Evolutionary conservation across 129 eudicot genomes (phyloP).

Genomic region (Tagetes patula): DNA sequence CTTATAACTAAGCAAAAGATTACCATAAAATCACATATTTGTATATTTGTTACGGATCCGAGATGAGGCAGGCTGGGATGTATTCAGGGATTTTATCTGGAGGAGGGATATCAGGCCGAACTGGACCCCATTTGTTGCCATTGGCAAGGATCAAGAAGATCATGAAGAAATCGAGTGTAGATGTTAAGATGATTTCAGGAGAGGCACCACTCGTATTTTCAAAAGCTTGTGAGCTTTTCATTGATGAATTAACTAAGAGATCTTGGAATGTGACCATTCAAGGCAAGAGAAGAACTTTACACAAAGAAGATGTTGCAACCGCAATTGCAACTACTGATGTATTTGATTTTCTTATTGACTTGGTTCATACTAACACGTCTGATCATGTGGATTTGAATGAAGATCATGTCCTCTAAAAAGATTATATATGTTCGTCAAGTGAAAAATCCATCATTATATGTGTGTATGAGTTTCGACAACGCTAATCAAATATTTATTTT

Average conservation of each 20-base stretch:
- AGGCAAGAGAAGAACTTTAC: conserved; percentile 65
- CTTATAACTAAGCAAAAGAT: not conserved
- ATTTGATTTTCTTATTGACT: conserved; percentile 61
- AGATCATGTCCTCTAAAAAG: conserved; percentile 16
- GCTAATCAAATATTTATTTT: not conserved
- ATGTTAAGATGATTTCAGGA: conserved; percentile 80
- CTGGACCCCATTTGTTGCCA: conserved; percentile 73
- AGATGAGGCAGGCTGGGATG: conserved; percentile 65
- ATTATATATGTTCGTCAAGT: no score
- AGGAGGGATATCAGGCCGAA: conserved; percentile 53
- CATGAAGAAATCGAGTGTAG: conserved; percentile 76
- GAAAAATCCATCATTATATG: not conserved
- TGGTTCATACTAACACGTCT: conserved; percentile 35
- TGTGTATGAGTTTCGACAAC: not conserved
- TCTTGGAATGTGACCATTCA: conserved; percentile 62
- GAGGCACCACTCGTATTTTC: conserved; percentile 82
- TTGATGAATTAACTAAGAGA: conserved; percentile 62
- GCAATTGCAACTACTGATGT: conserved; percentile 71
- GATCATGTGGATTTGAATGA: conserved; percentile 13
- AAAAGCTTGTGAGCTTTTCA: conserved; percentile 72
- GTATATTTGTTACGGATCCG: not conserved
- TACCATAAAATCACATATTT: no score
- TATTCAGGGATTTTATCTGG: conserved; percentile 62
- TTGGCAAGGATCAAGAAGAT: conserved; percentile 86
- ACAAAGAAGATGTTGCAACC: conserved; percentile 74